Evolutionary conservation across 768 basidiomycete species (phyloP), one percentile per base, ranked within the genome.

Genomic region (Strobilomyces echinocephalus): DNA sequence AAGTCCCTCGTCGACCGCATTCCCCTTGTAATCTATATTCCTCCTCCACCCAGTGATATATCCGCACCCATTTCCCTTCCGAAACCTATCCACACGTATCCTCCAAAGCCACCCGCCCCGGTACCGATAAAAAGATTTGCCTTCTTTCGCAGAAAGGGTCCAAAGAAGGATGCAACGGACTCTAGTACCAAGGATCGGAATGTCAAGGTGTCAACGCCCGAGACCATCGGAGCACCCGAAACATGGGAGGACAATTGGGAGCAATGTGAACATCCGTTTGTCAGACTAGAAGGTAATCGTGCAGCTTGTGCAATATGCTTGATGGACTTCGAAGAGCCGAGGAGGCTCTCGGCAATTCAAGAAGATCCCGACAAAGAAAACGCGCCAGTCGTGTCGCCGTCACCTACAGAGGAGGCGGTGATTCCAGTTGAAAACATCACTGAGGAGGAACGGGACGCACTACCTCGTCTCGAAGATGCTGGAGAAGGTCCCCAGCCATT

Each of bases 241-340:
- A 76, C 79, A 14, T 91, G 88, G 87, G 86, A 91, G 59, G 85
- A 85, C 50, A 76, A 82, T 47, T 93, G 88, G 86, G 89, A 89
- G 61, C 75, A 78, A 40, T 78, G 80, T 36, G 83, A 84, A 47
- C 87, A 87, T 67, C 90, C 91, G 2, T 91, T 92, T 67, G 87
- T 93, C 34, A 73, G 85, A 40, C 75, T 93, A 35, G 88, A 91
- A 59, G 85, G 82, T 21, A 90, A 92, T 63, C 84, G 90, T 49
- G 91, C 91, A 5, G 81, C 85, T 15, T 92, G 90, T 67, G 87
- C 88, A 24, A 88, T 91, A 50, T 92, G 91, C 66, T 72, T 92
- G 59, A 77, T 87, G 79, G 90, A 92, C 67, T 93, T 91, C 57
- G 87, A 87, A 59, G 87, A 86, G 67, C 90, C 90, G 15, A 76